Base-by-base conservation (phyloP, 768 basidiomycete species). In the Royoungia palumana region DNA sequence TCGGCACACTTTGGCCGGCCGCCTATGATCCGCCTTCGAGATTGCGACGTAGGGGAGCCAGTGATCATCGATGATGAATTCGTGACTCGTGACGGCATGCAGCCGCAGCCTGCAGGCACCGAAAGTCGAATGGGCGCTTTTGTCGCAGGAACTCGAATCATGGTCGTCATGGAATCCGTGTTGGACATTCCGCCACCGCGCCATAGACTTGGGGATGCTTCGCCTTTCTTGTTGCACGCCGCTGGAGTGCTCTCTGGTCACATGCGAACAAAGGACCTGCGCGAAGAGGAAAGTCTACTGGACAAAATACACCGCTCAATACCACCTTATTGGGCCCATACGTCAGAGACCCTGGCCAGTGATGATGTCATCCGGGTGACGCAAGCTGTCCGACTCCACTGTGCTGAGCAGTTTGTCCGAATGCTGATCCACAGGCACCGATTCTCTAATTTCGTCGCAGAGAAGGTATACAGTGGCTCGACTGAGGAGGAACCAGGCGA, bases 11-110 rank as follows among this genome's bases (percentile, higher is more conserved):
- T 95, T 64, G 93, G 94, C 21, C 76, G 93, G 21, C 93, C 93
- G 27, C 83, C 92, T 3, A 80, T 94, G 75, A 77, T 96, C 56
- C 80, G 92, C 39, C 69, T 94, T 52, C 77, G 89, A 53, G 93
- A 95, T 63, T 94, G 91, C 68, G 93, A 96, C 62, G 87, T 94
- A n/a, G 78, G 82, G 5, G 94, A 94, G 64, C 91, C 92, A 2
- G 70, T 83, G 6, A 75, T 87, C 17, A 81, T 94, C 17, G 94
- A 94, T 63, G 94, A 96, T 65, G 93, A 96, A 63, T 88, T 78
- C 64, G 86, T 95, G 55, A 85, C 90, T 2, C 78, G 74, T 27
- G 92, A 93, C 13, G 78, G 80, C 20, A 68, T 88, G 35, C 75
- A 74, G 30, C 53, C 72, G 3, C 89, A 91, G 42, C 83, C 89